Conservation (phyloP, 805 yeast species). For the Ogataea ramenticola region DNA sequence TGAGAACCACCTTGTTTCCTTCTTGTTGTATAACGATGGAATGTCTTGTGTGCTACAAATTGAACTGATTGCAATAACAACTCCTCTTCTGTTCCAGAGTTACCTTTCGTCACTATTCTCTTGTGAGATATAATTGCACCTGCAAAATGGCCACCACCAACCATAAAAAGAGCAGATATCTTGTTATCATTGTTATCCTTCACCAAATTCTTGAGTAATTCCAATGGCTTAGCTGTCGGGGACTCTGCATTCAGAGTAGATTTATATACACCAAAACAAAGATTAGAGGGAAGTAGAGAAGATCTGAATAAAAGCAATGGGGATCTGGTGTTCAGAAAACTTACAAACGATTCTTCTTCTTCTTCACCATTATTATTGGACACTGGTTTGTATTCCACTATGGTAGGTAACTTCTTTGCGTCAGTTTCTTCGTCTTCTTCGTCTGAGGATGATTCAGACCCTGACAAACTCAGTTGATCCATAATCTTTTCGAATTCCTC, state of each 20-base stretch:
- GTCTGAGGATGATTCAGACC: constrained; percentile 39
- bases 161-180: constrained; percentile 78
- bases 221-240: constrained; percentile 39
- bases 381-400: neutral
- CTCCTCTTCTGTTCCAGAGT: constrained; percentile 39
- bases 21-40: constrained; percentile 92
- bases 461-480: constrained; percentile 52
- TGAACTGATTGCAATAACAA: constrained; percentile 57
- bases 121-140: constrained; percentile 84
- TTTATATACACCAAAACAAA: constrained; percentile 64
- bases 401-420: constrained; percentile 11
- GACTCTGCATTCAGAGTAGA: constrained; percentile 40
- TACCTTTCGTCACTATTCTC: constrained; percentile 49
- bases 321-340: constrained; percentile 61
- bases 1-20: constrained; percentile 98
- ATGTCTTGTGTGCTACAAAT: constrained; percentile 70
- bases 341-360: constrained; percentile 26
- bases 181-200: constrained; percentile 15
- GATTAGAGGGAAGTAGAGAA: constrained; percentile 31
- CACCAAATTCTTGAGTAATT: constrained; percentile 33
- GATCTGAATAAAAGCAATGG: constrained; percentile 60
- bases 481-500: constrained; percentile 50
- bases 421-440: constrained; percentile 25
- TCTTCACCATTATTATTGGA: neutral
- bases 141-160: constrained; percentile 98